Conservation (phyloP, 2,329 filamentous ascomycete species). For the Microsporum ferrugineum region DNA sequence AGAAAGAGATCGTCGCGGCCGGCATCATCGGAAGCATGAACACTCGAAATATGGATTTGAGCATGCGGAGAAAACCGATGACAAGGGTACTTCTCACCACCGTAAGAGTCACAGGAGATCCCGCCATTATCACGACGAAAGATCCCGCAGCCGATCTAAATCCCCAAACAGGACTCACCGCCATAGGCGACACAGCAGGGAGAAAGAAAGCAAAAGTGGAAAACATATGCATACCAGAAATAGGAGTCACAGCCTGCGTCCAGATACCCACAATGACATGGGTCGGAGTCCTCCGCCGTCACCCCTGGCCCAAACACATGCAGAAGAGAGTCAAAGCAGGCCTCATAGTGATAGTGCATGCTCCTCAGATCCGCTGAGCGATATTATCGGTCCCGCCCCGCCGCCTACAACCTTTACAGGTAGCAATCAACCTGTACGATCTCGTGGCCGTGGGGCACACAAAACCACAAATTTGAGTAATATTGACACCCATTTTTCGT, state of each 20-base stretch:
- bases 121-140: background rate
- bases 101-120: conserved; percentile 14
- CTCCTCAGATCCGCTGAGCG: conserved; percentile 59
- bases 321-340: background rate
- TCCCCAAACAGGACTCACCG: background rate
- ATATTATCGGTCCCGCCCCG: conserved; percentile 61
- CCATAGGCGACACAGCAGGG: background rate
- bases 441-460: conserved; percentile 61
- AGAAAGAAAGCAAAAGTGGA: background rate
- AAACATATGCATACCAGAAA: background rate
- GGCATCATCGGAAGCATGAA: conserved; percentile 6
- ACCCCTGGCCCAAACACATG: background rate
- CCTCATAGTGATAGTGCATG: background rate
- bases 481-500: conserved; percentile 72
- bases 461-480: conserved; percentile 43
- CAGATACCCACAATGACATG: background rate
- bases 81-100: background rate
- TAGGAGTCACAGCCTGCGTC: background rate
- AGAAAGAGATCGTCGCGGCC: conserved; percentile 9
- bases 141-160: background rate
- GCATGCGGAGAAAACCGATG: background rate
- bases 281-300: background rate
- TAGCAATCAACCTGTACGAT: conserved; percentile 33
- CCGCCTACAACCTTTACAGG: conserved; percentile 35
- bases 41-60: background rate